These are phyloP conservation scores for Pistacia atlantica DNA, from an alignment of 345 rosid genomes.

Conservation along the genomic window DNA sequence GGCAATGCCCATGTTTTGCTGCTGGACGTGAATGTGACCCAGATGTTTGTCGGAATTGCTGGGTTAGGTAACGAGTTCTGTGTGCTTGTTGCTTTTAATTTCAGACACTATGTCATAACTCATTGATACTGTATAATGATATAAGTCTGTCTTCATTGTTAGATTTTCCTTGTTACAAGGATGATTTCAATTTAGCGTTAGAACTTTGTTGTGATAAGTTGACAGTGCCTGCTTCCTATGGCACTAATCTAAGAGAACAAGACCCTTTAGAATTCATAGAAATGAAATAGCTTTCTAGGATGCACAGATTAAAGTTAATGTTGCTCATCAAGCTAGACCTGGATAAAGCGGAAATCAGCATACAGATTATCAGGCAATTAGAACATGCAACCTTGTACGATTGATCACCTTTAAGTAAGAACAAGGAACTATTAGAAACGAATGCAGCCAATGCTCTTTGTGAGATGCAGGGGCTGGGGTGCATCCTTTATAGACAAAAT, in stretches of 20 bases:
- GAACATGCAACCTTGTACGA: neutral
- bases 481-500: neutral
- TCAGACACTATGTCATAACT: neutral
- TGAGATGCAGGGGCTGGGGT: neutral
- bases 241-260: neutral
- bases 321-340: neutral
- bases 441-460: neutral
- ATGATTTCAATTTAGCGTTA: neutral
- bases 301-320: neutral
- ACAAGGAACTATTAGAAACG: neutral
- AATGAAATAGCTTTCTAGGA: too few relatives aligned
- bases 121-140: neutral
- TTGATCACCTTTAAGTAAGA: neutral
- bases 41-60: constrained; percentile 93
- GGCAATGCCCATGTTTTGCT: constrained; percentile 99
- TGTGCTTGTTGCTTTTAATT: constrained; percentile 9
- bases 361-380: neutral
- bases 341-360: neutral
- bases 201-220: neutral
- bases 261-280: too few relatives aligned
- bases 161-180: neutral
- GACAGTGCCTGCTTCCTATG: neutral
- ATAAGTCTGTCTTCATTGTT: neutral
- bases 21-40: constrained; percentile 99
- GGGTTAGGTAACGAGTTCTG: constrained; percentile 56